Base-by-base conservation (phyloP, 495 filamentous ascomycete genomes). In the Polyplosphaeria fusca region DNA sequence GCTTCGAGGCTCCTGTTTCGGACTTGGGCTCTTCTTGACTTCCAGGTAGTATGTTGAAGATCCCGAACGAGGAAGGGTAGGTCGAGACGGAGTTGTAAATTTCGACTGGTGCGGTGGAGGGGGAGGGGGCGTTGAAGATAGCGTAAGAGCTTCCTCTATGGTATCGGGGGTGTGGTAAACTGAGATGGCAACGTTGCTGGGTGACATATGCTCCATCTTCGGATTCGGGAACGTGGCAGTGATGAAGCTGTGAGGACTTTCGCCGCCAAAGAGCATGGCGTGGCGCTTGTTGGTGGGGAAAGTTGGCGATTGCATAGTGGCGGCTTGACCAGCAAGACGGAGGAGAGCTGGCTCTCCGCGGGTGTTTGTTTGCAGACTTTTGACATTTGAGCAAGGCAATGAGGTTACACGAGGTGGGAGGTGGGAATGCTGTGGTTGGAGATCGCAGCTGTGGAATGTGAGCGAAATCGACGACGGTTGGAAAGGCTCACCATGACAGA, bases 91-190 rank as follows among this genome's bases (percentile, higher is more conserved):
- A 7, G 39, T 35, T 1, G 14, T 22, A n/a, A n/a, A n/a, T 16
- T 48, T 39, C 19, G 38, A 48, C 4, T 25, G 5, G 32, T 59
- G 32, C 4, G 13, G 28, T 32, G 38, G 50, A 7, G n/a, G 26
- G 9, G 47, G 35, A 1, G 18, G 49, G 9, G 60, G 47, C 12
- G 44, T 20, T 9, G 32, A 11, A 1, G 59, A 51, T 4, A 44
- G 42, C 18, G 54, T 18, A 12, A 63, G 37, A 30, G 52, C 52
- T 52, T 63, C 60, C 5, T 59, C 60, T 13, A 58, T 39, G 1
- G 60, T 43, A 18, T 54, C 49, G 0, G 44, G 55, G 0, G 54
- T 51, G 26, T 27, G 52, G 46, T 54, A 46, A 5, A 18, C 46
- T 16, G 45, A 24, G 14, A 53, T 58, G 12, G 54, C 49, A 13